Base-by-base conservation (phyloP, 805 yeast species). In the Yarrowia divulgata region DNA sequence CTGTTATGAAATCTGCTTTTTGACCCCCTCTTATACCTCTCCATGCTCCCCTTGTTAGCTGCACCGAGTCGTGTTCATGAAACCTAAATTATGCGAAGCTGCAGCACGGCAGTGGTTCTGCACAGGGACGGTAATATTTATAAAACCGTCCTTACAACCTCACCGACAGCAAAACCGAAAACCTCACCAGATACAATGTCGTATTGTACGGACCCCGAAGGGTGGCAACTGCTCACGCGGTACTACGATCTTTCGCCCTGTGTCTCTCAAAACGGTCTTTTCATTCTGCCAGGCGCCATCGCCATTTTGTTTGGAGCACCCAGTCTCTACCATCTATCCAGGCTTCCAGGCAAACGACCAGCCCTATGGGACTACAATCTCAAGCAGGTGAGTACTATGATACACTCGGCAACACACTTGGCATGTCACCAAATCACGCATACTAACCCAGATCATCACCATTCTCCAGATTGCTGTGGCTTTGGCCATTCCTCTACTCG, bases 201-300 rank as follows among this genome's bases (percentile, higher is more conserved):
- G 3, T 60, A 43, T 32, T 60, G 66, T n/a, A 43, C 66, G 8
- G 52, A 60, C 66, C 42, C 52, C 42, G 68, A 63, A 40, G 68
- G 68, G 57, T 63, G 68, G 68, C 55, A 63, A 8, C 46, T 63
- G 55, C 57, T 63, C 35, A 48, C 68, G 29, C 57, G 57, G 29
- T 63, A 63, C 68, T 63, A 63, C 57, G 68, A 63, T 14, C 39
- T 48, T 10, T 37, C 68, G 48, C 68, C 68, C 12, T 63, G 68
- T 23, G 46, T 63, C 14, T 63, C 68, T 4, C 68, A 63, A 14
- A 54, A 37, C 34, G 45, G 35, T 8, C 60, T 54, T 16, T 54
- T 37, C 34, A 19, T 54, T 23, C 32, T 54, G 1, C 60, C 60
- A 12, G 60, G 60, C 1, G 35, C 60, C 1, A 14, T 54, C 16